phyloP scores from a whole-genome alignment of 1,284 basidiomycete genomes.

The Rhodotorula sp. region DNA sequence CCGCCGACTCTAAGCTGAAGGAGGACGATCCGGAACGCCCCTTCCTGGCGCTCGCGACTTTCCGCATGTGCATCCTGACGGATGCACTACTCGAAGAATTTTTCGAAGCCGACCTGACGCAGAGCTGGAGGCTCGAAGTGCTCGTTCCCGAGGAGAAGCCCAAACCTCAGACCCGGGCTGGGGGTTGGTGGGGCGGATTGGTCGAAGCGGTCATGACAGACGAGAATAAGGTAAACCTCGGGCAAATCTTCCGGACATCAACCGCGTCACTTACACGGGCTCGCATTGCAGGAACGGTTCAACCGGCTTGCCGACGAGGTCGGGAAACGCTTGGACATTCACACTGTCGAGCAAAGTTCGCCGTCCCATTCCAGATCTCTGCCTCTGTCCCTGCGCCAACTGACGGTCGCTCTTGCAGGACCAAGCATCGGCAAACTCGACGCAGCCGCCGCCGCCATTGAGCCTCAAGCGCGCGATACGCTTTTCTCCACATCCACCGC shows the following conservation, averaged over 20 bases:
- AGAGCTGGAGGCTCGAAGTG: constrained; percentile 78
- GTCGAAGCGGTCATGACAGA: constrained; percentile 85
- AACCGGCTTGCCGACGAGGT: constrained; percentile 78
- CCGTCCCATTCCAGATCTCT: neutral
- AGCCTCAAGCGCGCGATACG: constrained; percentile 83
- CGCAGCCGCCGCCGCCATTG: constrained; percentile 61
- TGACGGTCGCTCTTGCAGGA: constrained; percentile 39
- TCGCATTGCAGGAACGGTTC: constrained; percentile 30
- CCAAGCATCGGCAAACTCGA: constrained; percentile 84
- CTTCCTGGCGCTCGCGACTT: constrained; percentile 59
- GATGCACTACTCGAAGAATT: constrained; percentile 93
- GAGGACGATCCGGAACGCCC: constrained; percentile 41
- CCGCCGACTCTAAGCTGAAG: neutral
- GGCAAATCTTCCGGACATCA: constrained; percentile 30
- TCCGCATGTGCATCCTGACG: constrained; percentile 94
- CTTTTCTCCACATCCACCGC: constrained; percentile 57
- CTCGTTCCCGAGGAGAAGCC: constrained; percentile 60
- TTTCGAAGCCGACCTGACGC: constrained; percentile 84
- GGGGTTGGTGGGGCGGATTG: constrained; percentile 56
- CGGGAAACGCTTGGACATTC: constrained; percentile 81
- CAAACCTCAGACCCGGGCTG: constrained; percentile 48
- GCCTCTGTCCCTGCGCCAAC: too few relatives aligned
- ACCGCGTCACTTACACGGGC: constrained; percentile 46
- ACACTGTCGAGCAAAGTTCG: constrained; percentile 46
- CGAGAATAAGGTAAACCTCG: constrained; percentile 70